Conservation (phyloP, 495 filamentous ascomycete species). For the Filosporella fistucella region DNA sequence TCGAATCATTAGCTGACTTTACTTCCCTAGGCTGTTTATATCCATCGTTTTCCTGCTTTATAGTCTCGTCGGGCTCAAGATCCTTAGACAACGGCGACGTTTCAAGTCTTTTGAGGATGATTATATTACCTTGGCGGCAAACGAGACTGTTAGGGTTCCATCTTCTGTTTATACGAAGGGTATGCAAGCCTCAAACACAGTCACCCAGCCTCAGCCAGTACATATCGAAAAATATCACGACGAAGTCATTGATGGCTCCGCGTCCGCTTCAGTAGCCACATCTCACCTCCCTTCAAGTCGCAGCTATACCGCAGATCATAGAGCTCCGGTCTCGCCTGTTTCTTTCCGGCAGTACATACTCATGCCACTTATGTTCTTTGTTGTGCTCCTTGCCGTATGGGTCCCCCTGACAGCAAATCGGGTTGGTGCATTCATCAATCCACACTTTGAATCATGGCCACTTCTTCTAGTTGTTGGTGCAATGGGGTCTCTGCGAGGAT, state of each 20-base stretch:
- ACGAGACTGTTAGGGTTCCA: background rate
- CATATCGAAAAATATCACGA: background rate
- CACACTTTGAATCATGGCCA: constrained; percentile 27
- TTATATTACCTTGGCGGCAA: constrained; percentile 17
- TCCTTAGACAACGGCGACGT: constrained; percentile 33
- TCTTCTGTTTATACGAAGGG: too few relatives aligned
- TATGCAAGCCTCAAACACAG: background rate
- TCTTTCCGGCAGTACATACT: constrained; percentile 42
- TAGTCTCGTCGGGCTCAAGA: constrained; percentile 34
- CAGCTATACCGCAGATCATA: background rate
- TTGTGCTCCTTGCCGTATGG: constrained; percentile 40
- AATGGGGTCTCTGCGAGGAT: constrained; percentile 38
- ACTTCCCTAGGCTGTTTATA: constrained; percentile 31
- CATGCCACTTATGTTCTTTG: constrained; percentile 45
- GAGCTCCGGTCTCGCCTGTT: constrained; percentile 25
- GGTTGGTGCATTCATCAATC: constrained; percentile 34
- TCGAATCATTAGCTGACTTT: background rate
- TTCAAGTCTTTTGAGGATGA: constrained; percentile 33
- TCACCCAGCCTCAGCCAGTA: background rate
- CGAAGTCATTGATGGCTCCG: background rate
- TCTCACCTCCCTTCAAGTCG: background rate
- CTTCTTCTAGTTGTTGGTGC: constrained; percentile 35
- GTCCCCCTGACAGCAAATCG: constrained; percentile 34
- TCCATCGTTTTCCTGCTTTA: constrained; percentile 35
- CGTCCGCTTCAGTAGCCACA: background rate